Conservation (phyloP, 208 protist genomes). For the Angomonas deanei region DNA sequence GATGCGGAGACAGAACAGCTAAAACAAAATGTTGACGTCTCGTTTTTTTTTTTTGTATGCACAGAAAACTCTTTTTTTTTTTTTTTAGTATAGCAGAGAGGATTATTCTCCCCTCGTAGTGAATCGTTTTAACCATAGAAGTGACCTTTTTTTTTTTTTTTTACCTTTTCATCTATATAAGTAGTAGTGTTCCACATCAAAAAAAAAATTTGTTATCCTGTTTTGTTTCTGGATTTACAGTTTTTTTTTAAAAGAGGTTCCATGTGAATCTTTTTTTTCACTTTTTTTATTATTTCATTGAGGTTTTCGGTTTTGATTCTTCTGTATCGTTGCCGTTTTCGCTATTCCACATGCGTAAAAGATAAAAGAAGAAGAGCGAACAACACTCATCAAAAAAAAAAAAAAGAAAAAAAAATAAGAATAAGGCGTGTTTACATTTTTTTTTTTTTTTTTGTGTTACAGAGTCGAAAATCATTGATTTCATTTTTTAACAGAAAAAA, state of each 20-base stretch:
- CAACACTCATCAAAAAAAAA: neutral
- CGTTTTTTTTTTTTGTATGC: constrained; percentile 2
- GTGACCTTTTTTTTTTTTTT: constrained; percentile 1
- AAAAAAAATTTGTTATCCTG: neutral
- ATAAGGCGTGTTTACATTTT: neutral
- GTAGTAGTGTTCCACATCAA: neutral
- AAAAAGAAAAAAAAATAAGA: constrained; percentile 6
- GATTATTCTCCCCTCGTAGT: neutral
- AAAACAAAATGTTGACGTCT: constrained; percentile 6
- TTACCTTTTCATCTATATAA: neutral
- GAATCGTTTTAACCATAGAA: neutral
- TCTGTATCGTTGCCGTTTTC: neutral
- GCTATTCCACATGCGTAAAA: neutral
- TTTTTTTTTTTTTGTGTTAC: neutral
- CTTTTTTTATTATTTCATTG: constrained; percentile 5
- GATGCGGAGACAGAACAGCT: neutral
- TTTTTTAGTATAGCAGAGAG: neutral
- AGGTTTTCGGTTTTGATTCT: neutral
- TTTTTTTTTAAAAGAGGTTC: constrained; percentile 3
- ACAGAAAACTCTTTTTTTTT: constrained; percentile 3
- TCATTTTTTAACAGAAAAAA: too few species aligned
- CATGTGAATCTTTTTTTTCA: neutral
- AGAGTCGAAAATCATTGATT: too few species aligned
- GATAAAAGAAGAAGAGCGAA: neutral
- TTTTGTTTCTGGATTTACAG: neutral